Evolutionary conservation across 2,329 filamentous ascomycete species (phyloP).

Genomic region (Colletotrichum sp.): DNA sequence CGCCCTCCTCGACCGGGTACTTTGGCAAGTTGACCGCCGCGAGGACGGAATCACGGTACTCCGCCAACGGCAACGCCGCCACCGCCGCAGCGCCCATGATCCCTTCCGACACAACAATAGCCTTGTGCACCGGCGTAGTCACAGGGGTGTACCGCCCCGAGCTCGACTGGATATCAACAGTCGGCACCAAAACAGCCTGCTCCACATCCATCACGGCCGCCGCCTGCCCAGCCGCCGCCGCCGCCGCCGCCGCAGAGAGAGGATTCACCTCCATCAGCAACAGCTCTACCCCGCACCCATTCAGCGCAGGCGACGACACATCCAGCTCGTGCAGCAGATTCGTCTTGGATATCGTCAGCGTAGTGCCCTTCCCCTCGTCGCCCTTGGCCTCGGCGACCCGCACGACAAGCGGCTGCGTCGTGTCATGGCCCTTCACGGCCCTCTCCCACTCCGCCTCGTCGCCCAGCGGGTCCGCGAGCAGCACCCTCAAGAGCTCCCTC

Average conservation of each 20-base stretch:
- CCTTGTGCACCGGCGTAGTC: conserved; percentile 84
- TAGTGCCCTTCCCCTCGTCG: neutral
- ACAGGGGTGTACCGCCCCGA: conserved; percentile 70
- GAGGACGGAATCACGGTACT: conserved; percentile 48
- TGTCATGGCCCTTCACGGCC: conserved; percentile 58
- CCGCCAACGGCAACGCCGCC: conserved; percentile 45
- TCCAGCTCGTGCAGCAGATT: conserved; percentile 61
- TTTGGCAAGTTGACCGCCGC: conserved; percentile 64
- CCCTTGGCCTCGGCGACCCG: conserved; percentile 36
- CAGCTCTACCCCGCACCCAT: conserved; percentile 69
- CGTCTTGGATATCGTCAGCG: conserved; percentile 26
- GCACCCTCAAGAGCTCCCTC: conserved; percentile 69
- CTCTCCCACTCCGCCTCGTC: conserved; percentile 71
- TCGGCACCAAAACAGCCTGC: conserved; percentile 77
- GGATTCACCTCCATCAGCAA: conserved; percentile 59
- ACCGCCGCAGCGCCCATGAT: conserved; percentile 69
- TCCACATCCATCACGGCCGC: conserved; percentile 46
- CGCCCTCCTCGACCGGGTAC: conserved; percentile 39
- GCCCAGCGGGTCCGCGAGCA: conserved; percentile 74
- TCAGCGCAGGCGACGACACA: conserved; percentile 67
- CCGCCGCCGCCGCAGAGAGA: conserved; percentile 41
- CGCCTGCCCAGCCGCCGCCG: conserved; percentile 41
- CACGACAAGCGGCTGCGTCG: conserved; percentile 66
- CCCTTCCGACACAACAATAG: conserved; percentile 76
- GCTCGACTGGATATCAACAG: conserved; percentile 71